Base-by-base conservation (phyloP, 208 protist species). In the Leishmania gerbilli region DNA sequence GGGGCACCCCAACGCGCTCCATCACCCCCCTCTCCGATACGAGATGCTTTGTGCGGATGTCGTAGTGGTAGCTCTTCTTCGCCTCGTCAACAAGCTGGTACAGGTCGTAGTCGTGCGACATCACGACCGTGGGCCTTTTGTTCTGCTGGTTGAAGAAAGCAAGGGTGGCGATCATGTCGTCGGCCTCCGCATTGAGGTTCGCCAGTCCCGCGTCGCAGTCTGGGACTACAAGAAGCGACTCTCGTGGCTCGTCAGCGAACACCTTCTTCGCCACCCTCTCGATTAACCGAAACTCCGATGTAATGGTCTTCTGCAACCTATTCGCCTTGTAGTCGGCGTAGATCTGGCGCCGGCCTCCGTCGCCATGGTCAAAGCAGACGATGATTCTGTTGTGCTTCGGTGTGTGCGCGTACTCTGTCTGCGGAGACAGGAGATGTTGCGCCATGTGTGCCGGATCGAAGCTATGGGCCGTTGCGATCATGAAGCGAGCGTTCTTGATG, bases 51-150 rank as follows among this genome's bases (percentile, higher is more conserved):
- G 95, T 96, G 60, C 95, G 92, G 64, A 97, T 94, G 76, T 98
- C 93, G 83, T 94, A 98, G 79, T 97, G 84, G 84, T 95, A 96
- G 71, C 83, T 92, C 76, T 82, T 90, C 69, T 87, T 83, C 56
- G 79, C 71, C 53, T 98, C 92, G 80, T 98, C 92, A 9, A 98
- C 91, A 47, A 98, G 89, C 76, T 98, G 95, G 79, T 95, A 97
- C 56, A 98, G 88, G 55, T 98, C 95, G 74, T 95, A 93, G 81
- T 98, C 95, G 84, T 98, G 95, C 42, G 95, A 97, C 83, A 97
- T 92, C 0, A 98, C 89, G 19, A 97, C 90, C 24, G 92, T 96
- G 0, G 95, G 95, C 37, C 92, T 79, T 58, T 90, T 95, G n/a
- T 89, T 75, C 71, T 92, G 84, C 75, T 95, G 92, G 49, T 93